A percentile compares a stretch with the other conserved stretches of the same genome.
phyloP scores from a whole-genome alignment of 2,329 filamentous ascomycete genomes.

The Cordyceps cicadae region DNA sequence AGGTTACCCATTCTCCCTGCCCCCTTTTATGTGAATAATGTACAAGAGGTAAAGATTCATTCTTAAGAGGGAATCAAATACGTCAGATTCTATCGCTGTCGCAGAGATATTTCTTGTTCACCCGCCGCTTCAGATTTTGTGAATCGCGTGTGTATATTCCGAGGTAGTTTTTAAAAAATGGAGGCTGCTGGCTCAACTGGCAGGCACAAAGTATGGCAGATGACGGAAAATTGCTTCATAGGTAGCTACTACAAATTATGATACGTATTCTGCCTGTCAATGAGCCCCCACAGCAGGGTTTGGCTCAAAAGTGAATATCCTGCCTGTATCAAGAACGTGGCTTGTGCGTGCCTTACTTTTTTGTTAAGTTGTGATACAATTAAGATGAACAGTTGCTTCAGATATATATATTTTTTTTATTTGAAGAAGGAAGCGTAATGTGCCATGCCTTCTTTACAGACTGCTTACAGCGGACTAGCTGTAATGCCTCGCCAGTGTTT shows the following conservation, averaged over 20 bases:
- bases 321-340: background rate
- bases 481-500: constrained; percentile 29
- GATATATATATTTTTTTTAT: constrained; percentile 25
- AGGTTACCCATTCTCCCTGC: constrained; percentile 88
- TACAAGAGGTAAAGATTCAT: background rate
- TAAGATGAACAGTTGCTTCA: background rate
- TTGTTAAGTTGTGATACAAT: background rate
- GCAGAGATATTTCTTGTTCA: background rate
- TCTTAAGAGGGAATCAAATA: background rate
- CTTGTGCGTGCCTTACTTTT: background rate
- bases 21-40: constrained; percentile 62
- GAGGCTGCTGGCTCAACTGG: background rate
- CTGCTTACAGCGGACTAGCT: constrained; percentile 30
- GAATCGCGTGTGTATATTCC: background rate
- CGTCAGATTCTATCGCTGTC: background rate
- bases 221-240: background rate
- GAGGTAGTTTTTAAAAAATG: background rate
- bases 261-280: background rate
- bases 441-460: constrained; percentile 29
- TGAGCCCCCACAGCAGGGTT: background rate
- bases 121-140: background rate
- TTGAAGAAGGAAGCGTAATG: constrained; percentile 33
- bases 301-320: background rate
- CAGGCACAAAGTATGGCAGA: background rate
- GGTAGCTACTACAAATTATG: background rate